A percentile compares a stretch with the other conserved stretches of the same genome.
Evolutionary conservation across 768 basidiomycete species (phyloP).

Genomic region (Peribolospora baueri): DNA sequence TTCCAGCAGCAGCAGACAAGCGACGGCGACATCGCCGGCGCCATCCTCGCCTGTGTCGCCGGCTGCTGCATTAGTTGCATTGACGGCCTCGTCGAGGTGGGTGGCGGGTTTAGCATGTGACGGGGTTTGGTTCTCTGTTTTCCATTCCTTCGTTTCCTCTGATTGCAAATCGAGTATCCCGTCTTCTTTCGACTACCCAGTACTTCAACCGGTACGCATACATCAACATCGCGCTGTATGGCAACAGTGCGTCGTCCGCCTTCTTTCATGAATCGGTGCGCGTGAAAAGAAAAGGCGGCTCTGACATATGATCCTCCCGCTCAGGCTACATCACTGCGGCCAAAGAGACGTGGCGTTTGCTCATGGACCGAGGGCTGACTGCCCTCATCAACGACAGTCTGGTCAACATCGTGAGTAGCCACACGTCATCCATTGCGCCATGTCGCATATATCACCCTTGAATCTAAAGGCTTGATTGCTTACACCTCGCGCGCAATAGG

Average conservation of each 20-base stretch:
- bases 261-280: no score
- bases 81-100: slow-evolving; percentile 2
- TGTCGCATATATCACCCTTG: no score
- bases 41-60: slow-evolving; percentile 11
- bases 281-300: no score
- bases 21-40: slow-evolving; percentile 10
- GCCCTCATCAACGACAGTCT: slow-evolving; percentile 14
- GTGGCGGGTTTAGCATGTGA: no score
- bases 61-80: slow-evolving; percentile 13
- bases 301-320: no score
- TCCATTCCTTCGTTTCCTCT: no score
- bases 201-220: slow-evolving; percentile 15
- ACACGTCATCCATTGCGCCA: no score
- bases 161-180: no score
- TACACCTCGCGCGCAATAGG: no score
- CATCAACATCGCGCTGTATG: slow-evolving; percentile 4
- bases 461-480: no score
- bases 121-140: no score
- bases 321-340: slow-evolving; percentile 11
- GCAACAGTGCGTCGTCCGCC: no score
- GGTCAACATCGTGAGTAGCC: slow-evolving; percentile 8
- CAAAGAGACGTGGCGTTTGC: slow-evolving; percentile 13
- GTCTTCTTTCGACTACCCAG: not conserved
- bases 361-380: slow-evolving; percentile 14
- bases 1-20: slow-evolving; percentile 7